Evolutionary conservation across 139 green algal genomes (phyloP).

Genomic region (Coelastrella sp.): DNA sequence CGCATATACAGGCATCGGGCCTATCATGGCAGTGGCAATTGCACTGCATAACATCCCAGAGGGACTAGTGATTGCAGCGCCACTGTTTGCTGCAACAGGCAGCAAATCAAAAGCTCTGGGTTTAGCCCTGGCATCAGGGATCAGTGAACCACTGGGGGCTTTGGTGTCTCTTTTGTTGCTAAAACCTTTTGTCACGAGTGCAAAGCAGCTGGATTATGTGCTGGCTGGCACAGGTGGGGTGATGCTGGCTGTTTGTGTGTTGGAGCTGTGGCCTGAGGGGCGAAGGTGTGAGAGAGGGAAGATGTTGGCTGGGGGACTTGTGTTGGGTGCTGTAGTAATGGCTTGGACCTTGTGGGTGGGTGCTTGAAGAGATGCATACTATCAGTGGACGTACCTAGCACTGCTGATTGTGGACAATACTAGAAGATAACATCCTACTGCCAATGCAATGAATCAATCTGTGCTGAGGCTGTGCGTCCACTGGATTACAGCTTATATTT

Average conservation of each 20-base stretch:
- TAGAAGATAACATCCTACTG: too few relatives aligned
- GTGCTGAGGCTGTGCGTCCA: too few relatives aligned
- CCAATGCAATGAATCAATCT: too few relatives aligned
- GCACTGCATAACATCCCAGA: conserved; percentile 18
- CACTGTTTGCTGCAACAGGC: conserved; percentile 89
- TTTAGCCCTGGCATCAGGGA: conserved; percentile 76
- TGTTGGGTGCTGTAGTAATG: conserved; percentile 76
- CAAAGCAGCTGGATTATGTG: conserved; percentile 74
- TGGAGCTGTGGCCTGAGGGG: conserved; percentile 91
- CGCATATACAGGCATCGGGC: conserved; percentile 82
- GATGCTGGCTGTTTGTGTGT: conserved; percentile 87
- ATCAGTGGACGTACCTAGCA: conserved; percentile 47
- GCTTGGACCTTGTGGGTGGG: conserved; percentile 59
- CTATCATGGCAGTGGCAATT: conserved; percentile 85
- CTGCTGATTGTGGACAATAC: too few relatives aligned
- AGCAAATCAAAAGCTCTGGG: conserved; percentile 71
- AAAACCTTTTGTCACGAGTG: conserved; percentile 69
- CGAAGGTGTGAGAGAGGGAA: conserved; percentile 73
- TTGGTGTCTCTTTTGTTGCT: conserved; percentile 79
- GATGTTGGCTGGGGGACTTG: conserved; percentile 68
- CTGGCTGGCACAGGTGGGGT: conserved; percentile 85
- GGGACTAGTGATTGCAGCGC: conserved; percentile 88
- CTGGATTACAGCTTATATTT: too few relatives aligned
- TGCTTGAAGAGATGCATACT: not conserved
- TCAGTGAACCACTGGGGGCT: conserved; percentile 88